Percentiles rank a stretch among this genome's conserved stretches.
phyloP scores from a whole-genome alignment of 2,329 filamentous ascomycete genomes.

The Stenocarpella maydis region DNA sequence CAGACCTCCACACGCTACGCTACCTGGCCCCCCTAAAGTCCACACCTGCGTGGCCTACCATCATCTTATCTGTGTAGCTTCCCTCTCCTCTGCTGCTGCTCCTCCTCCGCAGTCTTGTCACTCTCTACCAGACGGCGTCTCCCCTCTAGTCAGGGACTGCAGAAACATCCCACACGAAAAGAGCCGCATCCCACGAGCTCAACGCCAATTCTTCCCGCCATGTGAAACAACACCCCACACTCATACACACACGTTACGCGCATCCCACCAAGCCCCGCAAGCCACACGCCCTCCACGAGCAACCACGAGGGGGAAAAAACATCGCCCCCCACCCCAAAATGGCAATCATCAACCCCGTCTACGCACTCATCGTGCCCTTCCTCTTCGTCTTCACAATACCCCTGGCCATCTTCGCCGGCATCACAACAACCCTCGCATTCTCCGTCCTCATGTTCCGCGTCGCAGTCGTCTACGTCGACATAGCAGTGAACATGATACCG shows the following conservation, averaged over 20 bases:
- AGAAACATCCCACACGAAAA: not conserved
- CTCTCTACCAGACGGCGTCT: conserved; percentile 3
- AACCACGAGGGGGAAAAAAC: not conserved
- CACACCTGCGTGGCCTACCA: not conserved
- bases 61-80: conserved; percentile 23
- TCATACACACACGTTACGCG: not conserved
- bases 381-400: conserved; percentile 70
- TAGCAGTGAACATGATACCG: conserved; percentile 65
- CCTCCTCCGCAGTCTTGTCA: not conserved
- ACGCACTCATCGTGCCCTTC: conserved; percentile 67
- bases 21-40: not conserved
- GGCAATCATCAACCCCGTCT: conserved; percentile 62
- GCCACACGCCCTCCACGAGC: not conserved
- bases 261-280: conserved; percentile 51
- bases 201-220: conserved; percentile 35
- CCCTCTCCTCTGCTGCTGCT: conserved; percentile 3
- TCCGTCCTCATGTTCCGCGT: conserved; percentile 68
- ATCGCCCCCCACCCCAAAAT: conserved; percentile 44
- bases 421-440: conserved; percentile 70
- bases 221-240: conserved; percentile 38
- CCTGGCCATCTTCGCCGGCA: conserved; percentile 67
- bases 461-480: conserved; percentile 69
- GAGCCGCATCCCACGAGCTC: not conserved
- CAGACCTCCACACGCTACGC: conserved; percentile 21
- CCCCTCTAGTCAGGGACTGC: conserved; percentile 5